Conservation (phyloP, 2,329 filamentous ascomycete genomes). For the Trichoderma citrinoviride region DNA sequence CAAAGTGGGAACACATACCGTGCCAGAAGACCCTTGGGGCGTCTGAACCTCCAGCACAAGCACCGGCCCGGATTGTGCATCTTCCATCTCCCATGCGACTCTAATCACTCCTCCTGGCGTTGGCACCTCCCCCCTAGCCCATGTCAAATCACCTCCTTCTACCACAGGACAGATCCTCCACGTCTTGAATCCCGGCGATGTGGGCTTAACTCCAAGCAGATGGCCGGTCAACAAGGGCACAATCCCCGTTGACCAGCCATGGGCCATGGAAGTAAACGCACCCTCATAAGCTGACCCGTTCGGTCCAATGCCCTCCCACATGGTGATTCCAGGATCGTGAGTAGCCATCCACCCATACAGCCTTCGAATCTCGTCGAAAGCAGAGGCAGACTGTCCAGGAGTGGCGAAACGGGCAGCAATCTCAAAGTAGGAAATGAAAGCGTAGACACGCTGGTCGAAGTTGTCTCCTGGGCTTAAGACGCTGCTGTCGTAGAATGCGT, state of each 20-base stretch:
- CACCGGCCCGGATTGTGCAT: background rate
- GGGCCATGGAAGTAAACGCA: conserved; percentile 48
- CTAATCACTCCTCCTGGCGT: conserved; percentile 35
- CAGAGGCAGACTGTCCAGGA: conserved; percentile 33
- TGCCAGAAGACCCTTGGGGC: background rate
- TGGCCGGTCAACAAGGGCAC: conserved; percentile 46
- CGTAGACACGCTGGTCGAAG: conserved; percentile 47
- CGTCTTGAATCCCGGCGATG: conserved; percentile 42
- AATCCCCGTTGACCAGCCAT: conserved; percentile 52
- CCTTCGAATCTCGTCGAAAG: conserved; percentile 45
- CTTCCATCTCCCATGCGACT: conserved; percentile 21
- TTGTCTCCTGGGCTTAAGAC: conserved; percentile 32
- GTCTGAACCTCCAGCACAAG: background rate
- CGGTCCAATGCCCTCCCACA: conserved; percentile 51
- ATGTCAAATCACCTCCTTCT: conserved; percentile 34
- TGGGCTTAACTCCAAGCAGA: conserved; percentile 47
- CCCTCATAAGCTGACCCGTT: conserved; percentile 44
- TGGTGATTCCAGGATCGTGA: conserved; percentile 46
- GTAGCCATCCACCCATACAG: conserved; percentile 51
- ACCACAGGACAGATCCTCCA: conserved; percentile 42
- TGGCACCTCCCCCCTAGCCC: conserved; percentile 45
- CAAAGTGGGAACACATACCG: background rate
- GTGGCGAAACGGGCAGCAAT: conserved; percentile 46
- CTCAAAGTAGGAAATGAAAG: conserved; percentile 54
- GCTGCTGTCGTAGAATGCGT: conserved; percentile 51